Percentiles rank a stretch among this genome's conserved stretches.
phyloP scores from a whole-genome alignment of 192 early-diverging fungal species.

The Chytriomyces hyalinus region DNA sequence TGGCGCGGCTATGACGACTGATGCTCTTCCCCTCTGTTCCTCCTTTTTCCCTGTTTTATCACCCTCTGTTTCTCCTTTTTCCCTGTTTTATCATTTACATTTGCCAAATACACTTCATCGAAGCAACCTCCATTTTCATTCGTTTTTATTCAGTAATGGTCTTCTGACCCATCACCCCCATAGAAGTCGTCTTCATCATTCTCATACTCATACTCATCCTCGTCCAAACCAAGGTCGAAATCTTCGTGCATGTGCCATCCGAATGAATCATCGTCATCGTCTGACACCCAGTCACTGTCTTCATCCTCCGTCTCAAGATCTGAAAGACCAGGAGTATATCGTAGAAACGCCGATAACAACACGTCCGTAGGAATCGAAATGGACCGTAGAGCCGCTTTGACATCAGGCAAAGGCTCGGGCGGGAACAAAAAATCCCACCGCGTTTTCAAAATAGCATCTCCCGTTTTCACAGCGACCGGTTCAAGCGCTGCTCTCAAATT shows the following conservation, averaged over 20 bases:
- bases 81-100: too few relatives aligned
- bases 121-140: too few relatives aligned
- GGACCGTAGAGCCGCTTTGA: not conserved
- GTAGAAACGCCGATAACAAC: not conserved
- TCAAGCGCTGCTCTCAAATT: not conserved
- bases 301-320: not conserved
- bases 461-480: not conserved
- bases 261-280: not conserved
- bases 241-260: too few relatives aligned
- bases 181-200: not conserved
- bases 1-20: too few relatives aligned
- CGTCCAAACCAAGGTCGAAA: not conserved
- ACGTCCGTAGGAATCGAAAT: not conserved
- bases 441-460: not conserved
- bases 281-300: not conserved
- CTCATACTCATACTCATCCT: not conserved
- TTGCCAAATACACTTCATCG: too few relatives aligned
- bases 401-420: not conserved
- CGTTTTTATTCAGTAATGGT: too few relatives aligned
- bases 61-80: too few relatives aligned
- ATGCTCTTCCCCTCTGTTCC: too few relatives aligned
- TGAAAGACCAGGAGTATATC: not conserved
- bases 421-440: not conserved
- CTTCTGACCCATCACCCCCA: too few relatives aligned
- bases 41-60: too few relatives aligned